Base-by-base conservation (phyloP, 1,284 basidiomycete genomes). In the Golubevia pallescens region DNA sequence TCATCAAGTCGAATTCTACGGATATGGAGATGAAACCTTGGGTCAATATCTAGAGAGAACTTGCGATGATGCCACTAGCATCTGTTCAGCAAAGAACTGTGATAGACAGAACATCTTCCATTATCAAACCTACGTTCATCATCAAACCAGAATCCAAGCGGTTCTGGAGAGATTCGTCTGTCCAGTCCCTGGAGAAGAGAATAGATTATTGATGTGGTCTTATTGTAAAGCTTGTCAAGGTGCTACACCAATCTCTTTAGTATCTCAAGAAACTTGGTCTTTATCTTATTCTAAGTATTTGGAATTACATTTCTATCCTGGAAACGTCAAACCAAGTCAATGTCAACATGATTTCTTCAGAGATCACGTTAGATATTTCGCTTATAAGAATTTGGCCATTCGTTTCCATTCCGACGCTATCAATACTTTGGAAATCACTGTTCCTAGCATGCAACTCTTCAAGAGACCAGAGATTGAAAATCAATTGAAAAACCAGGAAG, bases 291-390 rank as follows among this genome's bases (percentile, higher is more conserved):
- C 93, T 52, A 95, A 95, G 82, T 97, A 94, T 81, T 88, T 97
- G 57, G 94, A 97, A 80, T 89, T 95, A 28, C 92, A 94, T 78
- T 95, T 95, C 86, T 95, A 96, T 86, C 93, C 93, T 14, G 92
- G 91, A 55, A 90, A 93, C 75, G 91, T 93, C 72, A 90, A 91
- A 78, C 88, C 61, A 20, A 21, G 57, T 8, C 19, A 69, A 1
- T 99, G 97, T 84, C 89, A 91, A 62, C 97, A 99, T 86, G 97
- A 99, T 81, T 93, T 95, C 63, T 97, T 95, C 84, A 90, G 92
- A 68, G 92, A 97, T 78, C 95, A 98, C 77, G 91, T 95, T 67
- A 91, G 97, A 54, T 98, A 94, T 86, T 97, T 98, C 86, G 92
- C 93, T 16, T 90, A 89, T 63, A 86, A 87, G 52, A 87, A 88